Evolutionary conservation across 163 green algal species (phyloP), one percentile per base, ranked within the genome.

Genomic region (Scenedesmus sp.): DNA sequence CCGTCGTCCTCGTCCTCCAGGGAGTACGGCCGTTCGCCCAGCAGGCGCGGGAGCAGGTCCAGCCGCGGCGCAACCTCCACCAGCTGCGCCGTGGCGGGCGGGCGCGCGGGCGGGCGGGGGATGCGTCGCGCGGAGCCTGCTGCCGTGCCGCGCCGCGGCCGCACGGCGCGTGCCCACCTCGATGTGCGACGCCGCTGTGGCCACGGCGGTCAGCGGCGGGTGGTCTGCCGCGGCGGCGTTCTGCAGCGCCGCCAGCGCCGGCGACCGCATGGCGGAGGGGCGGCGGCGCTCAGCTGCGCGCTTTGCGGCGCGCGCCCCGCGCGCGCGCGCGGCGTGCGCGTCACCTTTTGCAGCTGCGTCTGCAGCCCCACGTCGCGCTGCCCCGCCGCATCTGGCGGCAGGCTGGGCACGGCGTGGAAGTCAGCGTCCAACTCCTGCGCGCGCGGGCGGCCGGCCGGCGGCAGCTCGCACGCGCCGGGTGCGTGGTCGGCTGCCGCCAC

Each of bases 1-100:
- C 66, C 15, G 22, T 58, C 78, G 17, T 63, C 78, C 63, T 85
- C 76, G 48, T 86, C 79, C 26, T 81, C 51, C 18, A 83, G 57
- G 28, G 60, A 64, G 53, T 88, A 86, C 10, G 72, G 82, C 36
- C 57, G 70, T 26, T 29, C 36, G 10, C 50, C 65, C n/a, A 93
- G 77, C 71, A 90, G 62, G 18, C 45, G 57, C 11, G 85, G 70
- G 58, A 94, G 82, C 22, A 33, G 42, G 5, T 81, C 85, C 42
- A 94, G 71, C 0, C 78, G 78, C 0, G 85, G 85, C 0, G 58
- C 72, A 0, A 82, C 76, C 33, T 84, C 71, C 39, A 86, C 77
- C 29, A 89, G 39, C 78, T 92, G 85, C 45, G 48, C 13, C 47
- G 22, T 26, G 18, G 13, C 11, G 9, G n/a, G n/a, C n/a, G n/a